Conservation (phyloP, 768 basidiomycete species). For the Phlebiopsis flavidoalba region DNA sequence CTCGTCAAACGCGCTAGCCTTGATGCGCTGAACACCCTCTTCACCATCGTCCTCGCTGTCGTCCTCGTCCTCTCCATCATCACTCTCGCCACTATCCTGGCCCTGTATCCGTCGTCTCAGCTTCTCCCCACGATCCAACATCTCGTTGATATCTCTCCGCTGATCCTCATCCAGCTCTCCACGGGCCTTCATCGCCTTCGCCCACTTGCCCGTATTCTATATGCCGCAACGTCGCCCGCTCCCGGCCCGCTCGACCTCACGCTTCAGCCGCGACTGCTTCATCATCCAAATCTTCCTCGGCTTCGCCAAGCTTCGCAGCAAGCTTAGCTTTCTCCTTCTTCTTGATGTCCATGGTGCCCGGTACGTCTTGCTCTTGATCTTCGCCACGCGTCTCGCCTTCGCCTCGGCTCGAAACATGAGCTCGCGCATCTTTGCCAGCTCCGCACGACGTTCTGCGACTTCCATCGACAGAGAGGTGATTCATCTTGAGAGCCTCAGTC, state of each 20-base stretch:
- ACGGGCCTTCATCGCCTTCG: slow-evolving; percentile 62
- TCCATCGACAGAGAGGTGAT: slow-evolving; percentile 83
- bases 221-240: slow-evolving; percentile 86
- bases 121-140: slow-evolving; percentile 79
- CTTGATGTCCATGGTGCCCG: slow-evolving; percentile 73
- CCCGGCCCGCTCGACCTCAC: slow-evolving; percentile 77
- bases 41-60: slow-evolving; percentile 34
- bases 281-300: slow-evolving; percentile 55
- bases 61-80: slow-evolving; percentile 36
- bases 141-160: slow-evolving; percentile 71
- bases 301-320: slow-evolving; percentile 61
- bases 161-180: slow-evolving; percentile 65
- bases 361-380: slow-evolving; percentile 96
- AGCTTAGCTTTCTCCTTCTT: slow-evolving; percentile 72
- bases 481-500: slow-evolving; percentile 80
- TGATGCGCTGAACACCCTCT: slow-evolving; percentile 46
- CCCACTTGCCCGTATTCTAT: slow-evolving; percentile 87
- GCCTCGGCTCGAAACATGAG: slow-evolving; percentile 90
- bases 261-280: slow-evolving; percentile 49
- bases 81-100: slow-evolving; percentile 49
- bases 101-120: slow-evolving; percentile 74
- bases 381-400: slow-evolving; percentile 84
- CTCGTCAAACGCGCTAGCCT: slow-evolving; percentile 73
- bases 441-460: slow-evolving; percentile 72
- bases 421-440: slow-evolving; percentile 86